These are phyloP conservation scores for Vitis rotundifolia DNA, from an alignment of 164 flowering plant species.

Conservation along the genomic window DNA sequence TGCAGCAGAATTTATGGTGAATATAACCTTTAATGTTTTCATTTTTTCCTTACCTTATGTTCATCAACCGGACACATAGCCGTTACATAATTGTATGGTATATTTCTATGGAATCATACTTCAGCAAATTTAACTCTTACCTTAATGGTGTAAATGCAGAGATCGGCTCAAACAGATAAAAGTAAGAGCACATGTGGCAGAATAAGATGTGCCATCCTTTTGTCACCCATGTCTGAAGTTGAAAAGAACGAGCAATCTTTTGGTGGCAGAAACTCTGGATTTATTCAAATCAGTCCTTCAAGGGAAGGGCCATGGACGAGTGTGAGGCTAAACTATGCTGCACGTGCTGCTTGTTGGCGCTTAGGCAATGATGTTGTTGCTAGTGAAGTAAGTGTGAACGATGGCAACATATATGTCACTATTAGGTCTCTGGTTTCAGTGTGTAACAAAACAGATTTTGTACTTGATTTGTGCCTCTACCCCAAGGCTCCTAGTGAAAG, in stretches of 20 bases:
- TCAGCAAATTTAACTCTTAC: constrained; percentile 3
- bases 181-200: constrained; percentile 37
- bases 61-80: neutral
- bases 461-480: constrained; percentile 71
- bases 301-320: constrained; percentile 93
- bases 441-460: constrained; percentile 62
- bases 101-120: neutral
- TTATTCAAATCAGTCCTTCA: constrained; percentile 83
- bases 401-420: constrained; percentile 75
- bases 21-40: constrained; percentile 7
- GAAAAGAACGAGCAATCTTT: constrained; percentile 30
- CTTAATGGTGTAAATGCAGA: constrained; percentile 30
- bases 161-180: constrained; percentile 22
- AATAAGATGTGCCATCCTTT: constrained; percentile 59
- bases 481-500: constrained; percentile 32
- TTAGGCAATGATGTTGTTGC: constrained; percentile 90
- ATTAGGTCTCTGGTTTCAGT: constrained; percentile 91
- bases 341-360: constrained; percentile 95
- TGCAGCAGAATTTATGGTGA: constrained; percentile 42
- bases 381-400: constrained; percentile 82
- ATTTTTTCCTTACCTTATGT: neutral
- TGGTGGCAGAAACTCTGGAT: constrained; percentile 52
- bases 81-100: neutral
- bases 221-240: constrained; percentile 45
- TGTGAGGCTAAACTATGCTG: constrained; percentile 86